Evolutionary conservation across 139 green algal species (phyloP), one percentile per base, ranked within the genome.

Genomic region (Diplosphaera chodatii): DNA sequence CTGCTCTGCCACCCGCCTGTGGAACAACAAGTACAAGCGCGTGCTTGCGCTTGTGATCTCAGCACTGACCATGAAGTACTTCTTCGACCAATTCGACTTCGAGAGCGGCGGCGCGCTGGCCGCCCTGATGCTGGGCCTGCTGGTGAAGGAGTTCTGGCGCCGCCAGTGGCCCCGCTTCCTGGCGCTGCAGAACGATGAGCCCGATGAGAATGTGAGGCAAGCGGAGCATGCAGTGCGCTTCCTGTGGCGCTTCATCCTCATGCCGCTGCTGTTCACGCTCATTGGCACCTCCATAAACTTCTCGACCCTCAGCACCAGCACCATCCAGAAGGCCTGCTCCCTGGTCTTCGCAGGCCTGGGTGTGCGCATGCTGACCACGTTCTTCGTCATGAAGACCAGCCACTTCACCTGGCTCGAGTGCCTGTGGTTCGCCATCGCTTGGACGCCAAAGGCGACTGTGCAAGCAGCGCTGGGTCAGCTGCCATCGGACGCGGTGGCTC

Each of bases 381-480:
- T 72, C 65, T 6, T 85, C 4, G 72, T 80, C 27, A 86, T 92
- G 78, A 71, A 55, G 56, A 76, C 76, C 31, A 77, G 69, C 29
- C 67, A 80, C 21, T 80, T 91, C 79, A 87, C 69, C 1, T 33
- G 69, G 27, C 83, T 79, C 27, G 91, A 96, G 83, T 72, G 78
- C 27, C 27, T 88, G 1, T 96, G 94, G 81, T 84, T 89, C 32
- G 86, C 86, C 0, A 55, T 92, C 40, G 83, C 90, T 5, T 96
- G 91, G 91, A 84, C 85, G 0, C 90, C 91, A 56, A 96, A 96
- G 77, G 90, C 89, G 8, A 94, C 89, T 0, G 90, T 96, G 74
- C 91, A 96, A 74, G 90, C 90, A 3, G 84, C 88, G 0, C 81
- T 93, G 67, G 83, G 78, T 2, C 67, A 74, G 2, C 69, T 75